Evolutionary conservation across 2,329 filamentous ascomycete genomes (phyloP), one percentile per base, ranked within the genome.

Genomic region (Endoconidiophora polonica): DNA sequence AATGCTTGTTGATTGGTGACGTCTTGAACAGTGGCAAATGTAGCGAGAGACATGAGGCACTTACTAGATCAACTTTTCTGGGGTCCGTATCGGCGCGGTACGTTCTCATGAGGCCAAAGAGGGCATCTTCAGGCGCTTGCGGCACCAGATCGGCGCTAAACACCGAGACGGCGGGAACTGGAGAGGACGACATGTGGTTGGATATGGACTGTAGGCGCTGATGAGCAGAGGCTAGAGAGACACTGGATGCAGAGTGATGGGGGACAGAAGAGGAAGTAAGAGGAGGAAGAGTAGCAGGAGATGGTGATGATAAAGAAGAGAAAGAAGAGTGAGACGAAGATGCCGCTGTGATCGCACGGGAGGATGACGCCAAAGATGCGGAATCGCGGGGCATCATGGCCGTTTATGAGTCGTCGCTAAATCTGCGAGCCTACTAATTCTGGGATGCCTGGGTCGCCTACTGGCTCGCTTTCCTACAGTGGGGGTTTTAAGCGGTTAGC

Each of bases 1-100:
- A n/a, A 38, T 38, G 36, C 36, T 33, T 33, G 29, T 33, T 33
- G 29, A 12, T 33, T 10, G 29, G 9, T 12, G 29, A 33, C 12
- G 29, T 12, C 29, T 33, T 12, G 9, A 3, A 12, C 9, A 12
- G 12, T 33, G 12, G 39, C n/a, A 18, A n/a, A 7, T n/a, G n/a
- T n/a, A 3, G 12, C n/a, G 44, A 37, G 20, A 24, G 18, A 36
- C 14, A 52, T 36, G 41, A 38, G 44, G 22, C 9, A 42, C 72
- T 76, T 63, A 91, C 88, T 66, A 98, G 68, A 68, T 98, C 91
- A 57, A 98, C 83, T 70, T 98, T 98, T 66, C 85, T 78, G 52
- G 73, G 66, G 64, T 71, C 73, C 54, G 76, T 68, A 62, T 98
- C 91, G 55, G 83, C 83, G 61, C 79, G 79, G 72, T 81, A 98